Conservation (phyloP, 768 basidiomycete species). For the Multifurca ochricompacta region DNA sequence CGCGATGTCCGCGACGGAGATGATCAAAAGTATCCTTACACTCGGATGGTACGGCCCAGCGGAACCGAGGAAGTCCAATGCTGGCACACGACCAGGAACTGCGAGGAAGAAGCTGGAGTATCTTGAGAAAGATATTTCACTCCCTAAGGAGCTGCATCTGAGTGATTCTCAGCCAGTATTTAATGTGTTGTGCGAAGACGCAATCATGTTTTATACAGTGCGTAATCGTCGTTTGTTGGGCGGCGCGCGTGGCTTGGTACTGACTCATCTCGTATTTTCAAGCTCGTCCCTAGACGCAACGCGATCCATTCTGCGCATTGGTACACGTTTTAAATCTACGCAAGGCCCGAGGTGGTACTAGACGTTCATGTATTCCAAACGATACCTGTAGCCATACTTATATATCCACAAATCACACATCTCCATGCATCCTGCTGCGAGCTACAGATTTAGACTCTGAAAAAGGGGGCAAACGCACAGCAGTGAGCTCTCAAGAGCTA, state of each 20-base stretch:
- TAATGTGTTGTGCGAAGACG: conserved; percentile 5
- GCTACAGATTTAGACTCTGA: conserved; percentile 9
- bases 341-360: too few species aligned
- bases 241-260: neutral
- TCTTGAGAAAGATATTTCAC: neutral
- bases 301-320: conserved; percentile 3
- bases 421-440: neutral
- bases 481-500: neutral
- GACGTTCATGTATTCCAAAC: too few species aligned
- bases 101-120: neutral
- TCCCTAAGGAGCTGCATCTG: neutral
- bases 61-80: neutral
- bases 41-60: neutral
- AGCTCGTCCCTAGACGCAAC: conserved; percentile 1
- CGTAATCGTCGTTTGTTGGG: neutral
- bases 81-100: neutral
- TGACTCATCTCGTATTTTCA: neutral
- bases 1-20: neutral
- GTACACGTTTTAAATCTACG: conserved; percentile 8
- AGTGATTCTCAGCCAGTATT: neutral
- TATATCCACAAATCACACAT: neutral
- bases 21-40: neutral
- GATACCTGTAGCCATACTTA: neutral
- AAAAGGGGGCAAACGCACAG: neutral
- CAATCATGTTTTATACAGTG: conserved; percentile 8